Base-by-base conservation (phyloP, 192 early-diverging fungal genomes). In the Coemansia sp. region DNA sequence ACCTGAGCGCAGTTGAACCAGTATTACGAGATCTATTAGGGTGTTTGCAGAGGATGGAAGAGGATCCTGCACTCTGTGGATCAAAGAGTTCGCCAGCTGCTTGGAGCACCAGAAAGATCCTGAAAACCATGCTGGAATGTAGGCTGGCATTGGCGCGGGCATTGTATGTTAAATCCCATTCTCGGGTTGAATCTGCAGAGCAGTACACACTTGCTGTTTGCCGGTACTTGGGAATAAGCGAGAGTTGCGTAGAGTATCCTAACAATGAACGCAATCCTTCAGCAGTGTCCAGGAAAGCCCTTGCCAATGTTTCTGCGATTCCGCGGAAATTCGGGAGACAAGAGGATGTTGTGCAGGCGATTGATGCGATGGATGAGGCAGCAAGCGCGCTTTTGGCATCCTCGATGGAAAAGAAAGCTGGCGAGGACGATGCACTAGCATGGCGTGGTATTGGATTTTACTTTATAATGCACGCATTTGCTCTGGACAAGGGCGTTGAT, bases 41-140 rank as follows among this genome's bases (percentile, higher is more conserved):
- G 9, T 82, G 79, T 41, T 44, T 82, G 61, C 55, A 63, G 17
- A 20, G 10, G 5, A 73, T 82, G 74, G 58, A 67, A 11, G 51
- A 55, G 2, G 59, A 70, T 20, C 39, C 67, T 2, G 44, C 40
- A 7, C 62, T 73, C 16, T 62, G 79, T 17, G 74, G 79, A 17
- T 42, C 57, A 19, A 76, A 76, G 58, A 74, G 63, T 4, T 64
- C 74, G 17, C 61, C 67, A 5, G 38, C 65, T 2, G 61, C 65
- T 16, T 82, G 79, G 79, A 49, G 70, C 2, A 60, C 74, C 4
- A 46, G 79, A 37, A 57, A 56, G 53, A 38, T 82, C 45, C 58
- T 82, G 17, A 82, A 76, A 65, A 74, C 79, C 19, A 74, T 63
- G 64, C 61, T 82, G 45, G 79, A 82, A 5, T 82, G 79, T 19